These are phyloP conservation scores for Calocybe cyanea DNA, from an alignment of 768 basidiomycete genomes.

Conservation along the genomic window DNA sequence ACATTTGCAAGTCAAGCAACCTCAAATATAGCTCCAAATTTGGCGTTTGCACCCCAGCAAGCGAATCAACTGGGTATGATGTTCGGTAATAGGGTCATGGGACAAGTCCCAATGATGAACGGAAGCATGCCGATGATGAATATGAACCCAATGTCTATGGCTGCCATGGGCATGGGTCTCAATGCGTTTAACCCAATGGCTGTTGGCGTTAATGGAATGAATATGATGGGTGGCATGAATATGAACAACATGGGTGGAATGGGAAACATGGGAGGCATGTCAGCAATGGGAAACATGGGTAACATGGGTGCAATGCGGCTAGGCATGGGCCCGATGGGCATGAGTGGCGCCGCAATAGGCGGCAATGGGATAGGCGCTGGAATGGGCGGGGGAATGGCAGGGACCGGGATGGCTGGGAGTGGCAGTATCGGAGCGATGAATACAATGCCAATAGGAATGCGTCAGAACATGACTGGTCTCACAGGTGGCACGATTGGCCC, in stretches of 20 bases:
- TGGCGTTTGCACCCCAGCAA: constrained; percentile 29
- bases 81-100: constrained; percentile 55
- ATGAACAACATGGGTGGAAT: constrained; percentile 31
- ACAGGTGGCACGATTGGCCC: constrained; percentile 18
- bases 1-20: constrained; percentile 32
- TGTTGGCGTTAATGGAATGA: constrained; percentile 27
- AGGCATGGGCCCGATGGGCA: constrained; percentile 30
- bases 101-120: constrained; percentile 41
- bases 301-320: constrained; percentile 34
- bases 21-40: constrained; percentile 28
- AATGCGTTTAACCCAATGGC: constrained; percentile 28
- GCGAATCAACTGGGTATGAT: constrained; percentile 45
- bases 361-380: constrained; percentile 17
- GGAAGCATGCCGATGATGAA: constrained; percentile 32
- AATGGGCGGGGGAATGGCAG: constrained; percentile 16
- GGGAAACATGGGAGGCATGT: constrained; percentile 24
- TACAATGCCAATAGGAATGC: constrained; percentile 15
- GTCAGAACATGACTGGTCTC: constrained; percentile 16
- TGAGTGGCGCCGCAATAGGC: constrained; percentile 16
- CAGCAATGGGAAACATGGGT: constrained; percentile 22
- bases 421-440: constrained; percentile 22
- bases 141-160: constrained; percentile 51
- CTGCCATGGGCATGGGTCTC: constrained; percentile 43
- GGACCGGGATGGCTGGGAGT: constrained; percentile 18
- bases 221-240: constrained; percentile 24